A percentile compares a stretch with the other conserved stretches of the same genome.
phyloP scores from a whole-genome alignment of 1,139 yeast species.

The Geotrichum carabidarum region DNA sequence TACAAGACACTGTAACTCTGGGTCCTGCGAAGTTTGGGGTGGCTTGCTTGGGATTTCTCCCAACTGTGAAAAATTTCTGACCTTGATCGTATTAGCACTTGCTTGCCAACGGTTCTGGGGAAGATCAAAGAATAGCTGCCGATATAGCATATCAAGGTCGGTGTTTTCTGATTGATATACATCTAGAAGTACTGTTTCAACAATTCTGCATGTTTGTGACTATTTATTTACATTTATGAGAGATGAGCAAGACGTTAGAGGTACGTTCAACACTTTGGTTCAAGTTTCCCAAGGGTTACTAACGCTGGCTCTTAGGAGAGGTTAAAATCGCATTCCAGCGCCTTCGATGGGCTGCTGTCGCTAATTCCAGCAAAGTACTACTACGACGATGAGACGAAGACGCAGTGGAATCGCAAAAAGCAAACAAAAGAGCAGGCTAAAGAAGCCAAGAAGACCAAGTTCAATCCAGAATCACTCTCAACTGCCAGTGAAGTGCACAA shows the following conservation, averaged over 20 bases:
- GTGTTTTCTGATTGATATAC: too few species aligned
- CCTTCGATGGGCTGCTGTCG: conserved; percentile 85
- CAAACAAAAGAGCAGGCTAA: conserved; percentile 56
- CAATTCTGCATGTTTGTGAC: too few species aligned
- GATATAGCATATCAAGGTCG: too few species aligned
- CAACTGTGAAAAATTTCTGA: conserved; percentile 5
- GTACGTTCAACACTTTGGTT: conserved; percentile 19
- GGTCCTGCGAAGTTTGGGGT: conserved; percentile 8
- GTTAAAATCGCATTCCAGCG: conserved; percentile 73
- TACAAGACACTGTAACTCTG: neutral
- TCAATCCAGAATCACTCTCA: conserved; percentile 64
- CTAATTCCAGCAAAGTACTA: conserved; percentile 54
- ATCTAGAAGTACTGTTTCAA: too few species aligned
- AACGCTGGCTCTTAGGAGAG: conserved; percentile 52
- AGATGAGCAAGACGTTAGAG: conserved; percentile 31
- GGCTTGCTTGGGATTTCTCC: neutral
- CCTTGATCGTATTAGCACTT: too few species aligned
- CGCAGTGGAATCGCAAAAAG: conserved; percentile 87
- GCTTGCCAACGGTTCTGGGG: too few species aligned
- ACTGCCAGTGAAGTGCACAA: conserved; percentile 64
- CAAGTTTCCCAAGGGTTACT: conserved; percentile 1
- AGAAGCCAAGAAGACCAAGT: conserved; percentile 60
- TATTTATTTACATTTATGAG: neutral
- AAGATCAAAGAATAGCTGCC: too few species aligned
- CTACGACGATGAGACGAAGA: conserved; percentile 62